Percentiles rank a stretch among this genome's conserved stretches.
Conservation (phyloP, 148 eudicot genomes). For the Camellia sinensis region DNA sequence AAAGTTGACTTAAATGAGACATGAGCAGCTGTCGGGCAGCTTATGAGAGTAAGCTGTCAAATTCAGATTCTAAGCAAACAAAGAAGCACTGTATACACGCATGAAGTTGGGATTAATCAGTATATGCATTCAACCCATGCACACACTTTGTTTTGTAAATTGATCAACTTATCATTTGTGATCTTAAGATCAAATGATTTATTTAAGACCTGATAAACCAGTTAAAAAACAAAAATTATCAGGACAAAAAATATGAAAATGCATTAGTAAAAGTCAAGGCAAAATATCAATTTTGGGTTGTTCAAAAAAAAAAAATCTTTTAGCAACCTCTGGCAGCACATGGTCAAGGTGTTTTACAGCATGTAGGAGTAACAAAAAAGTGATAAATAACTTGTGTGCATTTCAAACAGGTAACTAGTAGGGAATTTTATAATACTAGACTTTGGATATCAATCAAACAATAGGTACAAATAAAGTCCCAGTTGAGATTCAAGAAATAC, state of each 20-base stretch:
- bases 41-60: not conserved
- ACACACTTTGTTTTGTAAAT: no score
- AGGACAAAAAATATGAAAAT: not conserved
- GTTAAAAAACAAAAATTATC: not conserved
- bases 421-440: not conserved
- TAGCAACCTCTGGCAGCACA: not conserved
- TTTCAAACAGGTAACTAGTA: not conserved
- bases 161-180: no score
- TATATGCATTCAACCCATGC: not conserved
- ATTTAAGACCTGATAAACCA: no score
- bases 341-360: not conserved
- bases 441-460: not conserved
- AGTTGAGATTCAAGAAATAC: slow-evolving; percentile 30
- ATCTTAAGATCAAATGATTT: no score
- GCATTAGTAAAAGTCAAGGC: slow-evolving; percentile 7
- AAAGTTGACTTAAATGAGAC: not conserved
- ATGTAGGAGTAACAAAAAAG: not conserved
- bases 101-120: not conserved
- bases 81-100: not conserved
- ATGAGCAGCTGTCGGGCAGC: not conserved
- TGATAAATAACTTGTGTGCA: not conserved
- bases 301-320: not conserved
- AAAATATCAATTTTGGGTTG: not conserved
- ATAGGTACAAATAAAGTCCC: not conserved
- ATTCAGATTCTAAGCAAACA: not conserved